Percentiles rank a stretch among this genome's conserved stretches.
Conservation (phyloP, 1,284 basidiomycete species). For the Tilletia walkeri region DNA sequence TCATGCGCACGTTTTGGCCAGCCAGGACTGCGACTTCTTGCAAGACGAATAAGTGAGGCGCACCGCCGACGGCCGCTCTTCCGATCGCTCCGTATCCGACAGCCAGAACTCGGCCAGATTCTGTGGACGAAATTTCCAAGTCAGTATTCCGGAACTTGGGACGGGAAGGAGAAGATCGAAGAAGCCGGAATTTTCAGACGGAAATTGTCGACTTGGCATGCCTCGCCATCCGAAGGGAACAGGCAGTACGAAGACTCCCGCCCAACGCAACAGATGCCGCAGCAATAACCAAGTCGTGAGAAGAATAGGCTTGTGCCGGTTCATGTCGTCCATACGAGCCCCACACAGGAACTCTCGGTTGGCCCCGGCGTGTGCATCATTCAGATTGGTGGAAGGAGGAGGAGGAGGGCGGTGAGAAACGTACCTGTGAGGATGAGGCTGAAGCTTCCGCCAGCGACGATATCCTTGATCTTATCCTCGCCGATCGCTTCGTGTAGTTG, state of each 20-base stretch:
- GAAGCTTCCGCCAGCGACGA: conserved; percentile 19
- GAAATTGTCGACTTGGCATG: background rate
- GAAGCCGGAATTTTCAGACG: background rate
- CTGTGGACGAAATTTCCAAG: background rate
- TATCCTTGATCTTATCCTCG: conserved; percentile 14
- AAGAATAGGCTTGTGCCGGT: conserved; percentile 1
- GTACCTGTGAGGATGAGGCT: conserved; percentile 15
- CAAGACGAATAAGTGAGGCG: background rate
- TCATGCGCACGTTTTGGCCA: conserved; percentile 2
- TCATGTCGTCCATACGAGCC: conserved; percentile 9
- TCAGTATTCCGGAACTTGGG: too few species aligned
- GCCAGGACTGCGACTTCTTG: background rate
- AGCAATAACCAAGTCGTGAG: conserved; percentile 5
- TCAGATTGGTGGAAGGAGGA: background rate
- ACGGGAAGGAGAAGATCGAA: background rate
- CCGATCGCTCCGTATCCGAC: conserved; percentile 20
- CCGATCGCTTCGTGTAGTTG: background rate
- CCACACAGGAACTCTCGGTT: background rate
- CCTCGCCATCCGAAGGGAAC: conserved; percentile 5
- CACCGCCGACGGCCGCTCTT: background rate
- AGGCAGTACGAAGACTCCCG: background rate
- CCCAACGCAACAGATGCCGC: conserved; percentile 3
- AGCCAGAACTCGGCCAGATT: conserved; percentile 7
- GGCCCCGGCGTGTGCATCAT: conserved; percentile 19
- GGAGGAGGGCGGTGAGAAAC: background rate